Evolutionary conservation across 495 filamentous ascomycete genomes (phyloP), one percentile per base, ranked within the genome.

Genomic region (Aspergillus heteromorphus): DNA sequence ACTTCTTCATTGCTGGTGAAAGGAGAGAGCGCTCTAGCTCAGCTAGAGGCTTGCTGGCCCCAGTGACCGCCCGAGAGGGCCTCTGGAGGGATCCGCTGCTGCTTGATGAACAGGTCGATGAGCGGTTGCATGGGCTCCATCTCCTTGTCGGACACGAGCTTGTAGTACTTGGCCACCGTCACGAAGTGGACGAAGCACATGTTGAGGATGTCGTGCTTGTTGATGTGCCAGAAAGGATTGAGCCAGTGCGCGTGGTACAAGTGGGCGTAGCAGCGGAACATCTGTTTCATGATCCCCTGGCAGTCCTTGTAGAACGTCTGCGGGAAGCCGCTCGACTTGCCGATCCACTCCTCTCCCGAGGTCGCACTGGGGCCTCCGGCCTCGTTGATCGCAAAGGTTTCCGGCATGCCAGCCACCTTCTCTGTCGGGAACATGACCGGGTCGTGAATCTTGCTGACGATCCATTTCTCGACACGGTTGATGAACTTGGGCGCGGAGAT

Each of bases 221-320:
- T 88, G 52, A 92, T 79, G 61, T 92, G 87, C 75, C 88, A 92
- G 72, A 89, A 89, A 9, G 87, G 88, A 48, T 90, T 86, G 51
- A 85, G 64, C 75, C 86, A 92, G 73, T 92, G 88, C 7, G 84
- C 83, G 77, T 89, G 89, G 75, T 92, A 92, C 23, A 92, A 78
- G 72, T 97, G 92, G 30, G 90, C 87, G 61, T 97, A 97, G 68
- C 92, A 90, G 34, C 92, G 90, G 79, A 96, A 93, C 87, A 97
- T 97, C 73, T 97, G 92, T 58, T 91, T 85, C 79, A 92, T 95
- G 62, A 95, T 92, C 56, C 85, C 90, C 70, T 89, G 86, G 74
- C 88, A 88, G 60, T 95, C 89, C 58, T 86, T 81, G 62, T 91
- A 81, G 68, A 95, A 95, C 20, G 85, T 85, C 61, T 86, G 83